A percentile compares a stretch with the other conserved stretches of the same genome.
Conservation (phyloP, 495 filamentous ascomycete genomes). For the Hyaloscypha finlandica region DNA sequence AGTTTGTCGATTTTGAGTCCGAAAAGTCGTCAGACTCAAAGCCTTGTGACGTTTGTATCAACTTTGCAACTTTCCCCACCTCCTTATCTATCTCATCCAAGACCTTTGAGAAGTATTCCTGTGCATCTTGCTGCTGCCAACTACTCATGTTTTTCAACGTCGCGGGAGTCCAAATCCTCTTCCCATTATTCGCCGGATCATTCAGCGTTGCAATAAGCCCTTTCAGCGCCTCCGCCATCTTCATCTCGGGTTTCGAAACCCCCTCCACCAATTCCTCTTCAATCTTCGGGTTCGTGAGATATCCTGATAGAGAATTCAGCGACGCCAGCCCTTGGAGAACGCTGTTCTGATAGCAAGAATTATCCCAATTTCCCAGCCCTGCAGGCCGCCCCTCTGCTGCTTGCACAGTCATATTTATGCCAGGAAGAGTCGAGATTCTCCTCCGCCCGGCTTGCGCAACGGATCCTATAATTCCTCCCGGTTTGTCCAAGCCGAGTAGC, state of each 20-base stretch:
- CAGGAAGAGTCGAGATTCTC: slow-evolving; percentile 28
- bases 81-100: slow-evolving; percentile 86
- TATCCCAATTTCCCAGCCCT: slow-evolving; percentile 88
- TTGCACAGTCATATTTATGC: slow-evolving; percentile 23
- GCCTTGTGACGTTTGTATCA: slow-evolving; percentile 34
- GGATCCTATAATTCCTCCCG: slow-evolving; percentile 35
- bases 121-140: slow-evolving; percentile 97
- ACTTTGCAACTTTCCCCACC: slow-evolving; percentile 37
- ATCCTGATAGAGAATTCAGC: slow-evolving; percentile 59
- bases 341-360: slow-evolving; percentile 98
- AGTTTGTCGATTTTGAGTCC: slow-evolving; percentile 28
- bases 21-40: slow-evolving; percentile 32
- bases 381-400: slow-evolving; percentile 52
- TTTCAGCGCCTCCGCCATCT: slow-evolving; percentile 53
- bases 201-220: slow-evolving; percentile 69
- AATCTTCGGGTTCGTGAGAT: slow-evolving; percentile 42
- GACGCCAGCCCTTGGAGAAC: slow-evolving; percentile 86
- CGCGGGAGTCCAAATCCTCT: slow-evolving; percentile 73
- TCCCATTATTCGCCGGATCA: slow-evolving; percentile 64
- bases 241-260: slow-evolving; percentile 44
- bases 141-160: slow-evolving; percentile 85
- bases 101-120: slow-evolving; percentile 94
- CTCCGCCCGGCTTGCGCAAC: slow-evolving; percentile 31
- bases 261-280: slow-evolving; percentile 38
- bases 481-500: slow-evolving; percentile 64